Evolutionary conservation across 768 basidiomycete genomes (phyloP).

Genomic region (Termitomyces sp.): DNA sequence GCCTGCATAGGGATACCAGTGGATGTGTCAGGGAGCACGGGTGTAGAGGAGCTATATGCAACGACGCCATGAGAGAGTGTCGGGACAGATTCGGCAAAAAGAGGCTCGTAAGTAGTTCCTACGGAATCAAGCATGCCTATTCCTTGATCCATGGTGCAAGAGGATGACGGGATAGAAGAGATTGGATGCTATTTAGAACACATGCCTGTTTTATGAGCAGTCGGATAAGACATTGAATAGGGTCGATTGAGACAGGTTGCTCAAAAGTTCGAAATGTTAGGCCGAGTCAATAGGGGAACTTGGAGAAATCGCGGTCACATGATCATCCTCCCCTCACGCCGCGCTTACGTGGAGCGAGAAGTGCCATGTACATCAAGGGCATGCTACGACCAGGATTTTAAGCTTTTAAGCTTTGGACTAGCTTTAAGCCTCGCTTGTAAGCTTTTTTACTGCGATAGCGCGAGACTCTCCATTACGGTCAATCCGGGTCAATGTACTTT

Average conservation of each 20-base stretch:
- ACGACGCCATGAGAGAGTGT: not conserved
- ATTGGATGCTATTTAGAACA: too few species aligned
- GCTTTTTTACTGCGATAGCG: not conserved
- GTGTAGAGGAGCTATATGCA: constrained; percentile 4
- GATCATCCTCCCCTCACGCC: not conserved
- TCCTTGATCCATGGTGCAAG: not conserved
- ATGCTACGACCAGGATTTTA: too few species aligned
- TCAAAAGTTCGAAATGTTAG: not conserved
- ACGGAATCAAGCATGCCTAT: not conserved
- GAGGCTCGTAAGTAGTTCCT: not conserved
- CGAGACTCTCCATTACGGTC: too few species aligned
- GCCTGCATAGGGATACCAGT: not conserved
- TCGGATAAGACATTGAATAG: constrained; percentile 8
- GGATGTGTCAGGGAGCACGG: not conserved
- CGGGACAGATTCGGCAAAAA: not conserved
- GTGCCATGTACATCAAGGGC: too few species aligned
- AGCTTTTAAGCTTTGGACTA: too few species aligned
- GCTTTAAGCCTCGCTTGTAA: too few species aligned
- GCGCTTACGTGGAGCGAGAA: too few species aligned
- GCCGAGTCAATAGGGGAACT: too few species aligned
- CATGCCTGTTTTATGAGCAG: not conserved
- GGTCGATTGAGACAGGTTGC: not conserved
- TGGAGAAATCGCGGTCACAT: not conserved
- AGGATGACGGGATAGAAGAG: not conserved
- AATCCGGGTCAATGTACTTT: not conserved